Base-by-base conservation (phyloP, 2,329 filamentous ascomycete genomes). In the Pezicula rhizophila region DNA sequence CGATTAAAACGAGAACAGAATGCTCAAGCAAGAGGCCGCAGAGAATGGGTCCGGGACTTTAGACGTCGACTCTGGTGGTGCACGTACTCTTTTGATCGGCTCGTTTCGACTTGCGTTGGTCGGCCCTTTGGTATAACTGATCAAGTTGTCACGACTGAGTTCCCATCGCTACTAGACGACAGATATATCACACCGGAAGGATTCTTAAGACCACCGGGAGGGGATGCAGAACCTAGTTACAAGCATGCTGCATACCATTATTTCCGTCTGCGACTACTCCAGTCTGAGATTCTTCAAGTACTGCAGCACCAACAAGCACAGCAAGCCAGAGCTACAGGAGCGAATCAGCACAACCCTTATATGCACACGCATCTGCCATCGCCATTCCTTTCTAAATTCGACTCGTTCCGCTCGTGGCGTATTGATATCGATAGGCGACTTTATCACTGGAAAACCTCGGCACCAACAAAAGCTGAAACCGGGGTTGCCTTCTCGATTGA, bases 71-170 rank as follows among this genome's bases (percentile, higher is more conserved):
- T 97, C 12, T 97, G 91, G 90, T 97, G 93, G 92, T 96, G 90
- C 69, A 91, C 91, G 2, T 97, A 97, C 68, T 92, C 89, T 5
- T 82, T 97, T 48, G 92, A 97, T 67, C 81, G 92, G n/a, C 81
- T 97, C 5, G 92, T 97, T 45, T 93, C 89, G 61, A 91, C 89
- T 18, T 96, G 91, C 59, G 92, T 97, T 23, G 92, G 92, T 34
- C 78, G 92, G 48, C 93, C 92, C 6, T 95, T 96, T 61, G 91
- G 92, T 26, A 89, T 97, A 54, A 91, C 87, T n/a, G 93, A 97
- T 69, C 88, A 95, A 64, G 89, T 95, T 54, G 89, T 97, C 60
- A 97, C 92, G 12, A 96, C 92, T 1, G 89, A 96, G 62, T 95
- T 96, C 56, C 92, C 92, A 1, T 96, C 89, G 3, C 68, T 91